phyloP scores from a whole-genome alignment of 2,329 filamentous ascomycete species.

The Biscogniauxia sp. region DNA sequence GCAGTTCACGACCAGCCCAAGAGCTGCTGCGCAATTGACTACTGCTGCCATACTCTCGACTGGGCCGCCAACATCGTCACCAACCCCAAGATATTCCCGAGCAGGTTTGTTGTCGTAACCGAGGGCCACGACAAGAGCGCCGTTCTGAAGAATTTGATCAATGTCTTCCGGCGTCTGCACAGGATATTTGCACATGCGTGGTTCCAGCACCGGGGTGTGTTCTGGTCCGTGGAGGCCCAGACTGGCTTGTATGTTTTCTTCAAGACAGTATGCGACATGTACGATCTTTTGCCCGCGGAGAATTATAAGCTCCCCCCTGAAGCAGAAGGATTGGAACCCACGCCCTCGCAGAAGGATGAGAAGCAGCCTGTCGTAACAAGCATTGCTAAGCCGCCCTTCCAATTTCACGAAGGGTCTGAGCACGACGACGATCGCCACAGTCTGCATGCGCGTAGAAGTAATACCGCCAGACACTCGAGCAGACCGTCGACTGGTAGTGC shows the following conservation, averaged over 20 bases:
- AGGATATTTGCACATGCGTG: slow-evolving; percentile 97
- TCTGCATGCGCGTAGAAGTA: slow-evolving; percentile 56
- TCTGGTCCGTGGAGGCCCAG: slow-evolving; percentile 88
- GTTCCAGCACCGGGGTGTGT: slow-evolving; percentile 95
- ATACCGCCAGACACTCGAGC: slow-evolving; percentile 79
- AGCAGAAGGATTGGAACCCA: slow-evolving; percentile 75
- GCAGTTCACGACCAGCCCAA: slow-evolving; percentile 96
- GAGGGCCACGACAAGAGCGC: slow-evolving; percentile 59
- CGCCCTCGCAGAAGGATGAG: slow-evolving; percentile 41
- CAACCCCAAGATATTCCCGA: slow-evolving; percentile 92
- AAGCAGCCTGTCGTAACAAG: slow-evolving; percentile 37
- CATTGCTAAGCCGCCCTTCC: slow-evolving; percentile 26
- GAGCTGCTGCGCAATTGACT: slow-evolving; percentile 96
- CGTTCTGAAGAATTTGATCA: slow-evolving; percentile 81
- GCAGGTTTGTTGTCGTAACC: slow-evolving; percentile 62
- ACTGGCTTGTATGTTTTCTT: slow-evolving; percentile 96
- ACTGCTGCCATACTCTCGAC: slow-evolving; percentile 97
- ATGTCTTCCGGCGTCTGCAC: slow-evolving; percentile 91
- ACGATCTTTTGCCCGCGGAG: slow-evolving; percentile 84
- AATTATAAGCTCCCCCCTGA: slow-evolving; percentile 95
- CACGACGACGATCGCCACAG: slow-evolving; percentile 49
- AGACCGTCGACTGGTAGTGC: slow-evolving; percentile 76
- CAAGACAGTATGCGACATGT: slow-evolving; percentile 93
- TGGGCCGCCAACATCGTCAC: slow-evolving; percentile 96
- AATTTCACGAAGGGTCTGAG: slow-evolving; percentile 30